phyloP scores from a whole-genome alignment of 345 rosid species.

The Jatropha curcas region DNA sequence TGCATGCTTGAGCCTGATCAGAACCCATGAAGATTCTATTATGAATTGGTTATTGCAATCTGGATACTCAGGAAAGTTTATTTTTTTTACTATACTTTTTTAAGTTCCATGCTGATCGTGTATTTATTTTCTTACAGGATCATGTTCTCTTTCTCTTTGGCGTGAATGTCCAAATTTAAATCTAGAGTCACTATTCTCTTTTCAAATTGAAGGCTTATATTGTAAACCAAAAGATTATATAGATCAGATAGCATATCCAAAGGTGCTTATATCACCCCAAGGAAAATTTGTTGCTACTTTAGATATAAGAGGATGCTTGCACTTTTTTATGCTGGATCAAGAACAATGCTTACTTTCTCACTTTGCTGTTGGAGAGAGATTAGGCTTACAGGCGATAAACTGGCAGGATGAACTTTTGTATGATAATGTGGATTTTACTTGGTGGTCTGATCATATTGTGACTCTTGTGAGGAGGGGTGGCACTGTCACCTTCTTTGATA shows the following conservation, averaged over 20 bases:
- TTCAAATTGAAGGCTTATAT: slow-evolving; percentile 67
- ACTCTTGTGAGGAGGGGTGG: slow-evolving; percentile 60
- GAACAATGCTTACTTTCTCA: slow-evolving; percentile 39
- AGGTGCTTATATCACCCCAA: slow-evolving; percentile 76
- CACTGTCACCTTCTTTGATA: slow-evolving; percentile 53
- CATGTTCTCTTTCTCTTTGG: slow-evolving; percentile 70
- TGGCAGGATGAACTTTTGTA: slow-evolving; percentile 35
- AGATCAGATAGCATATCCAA: slow-evolving; percentile 57
- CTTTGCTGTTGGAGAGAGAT: slow-evolving; percentile 32
- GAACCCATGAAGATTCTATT: background rate
- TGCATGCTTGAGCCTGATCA: background rate
- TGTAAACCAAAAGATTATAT: slow-evolving; percentile 36
- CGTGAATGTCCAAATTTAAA: slow-evolving; percentile 44
- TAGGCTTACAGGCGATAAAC: slow-evolving; percentile 29
- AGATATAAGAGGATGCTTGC: slow-evolving; percentile 65
- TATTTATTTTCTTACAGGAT: slow-evolving; percentile 46
- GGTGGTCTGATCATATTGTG: slow-evolving; percentile 88
- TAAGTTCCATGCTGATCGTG: slow-evolving; percentile 11
- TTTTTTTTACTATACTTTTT: background rate
- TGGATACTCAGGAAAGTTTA: background rate
- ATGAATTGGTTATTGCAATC: background rate
- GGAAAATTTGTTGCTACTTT: slow-evolving; percentile 65
- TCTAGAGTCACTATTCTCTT: slow-evolving; percentile 52
- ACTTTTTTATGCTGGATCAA: slow-evolving; percentile 60
- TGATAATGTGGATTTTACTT: slow-evolving; percentile 69